Evolutionary conservation across 192 early-diverging fungal species (phyloP).

Genomic region (Umbelopsis isabellina): DNA sequence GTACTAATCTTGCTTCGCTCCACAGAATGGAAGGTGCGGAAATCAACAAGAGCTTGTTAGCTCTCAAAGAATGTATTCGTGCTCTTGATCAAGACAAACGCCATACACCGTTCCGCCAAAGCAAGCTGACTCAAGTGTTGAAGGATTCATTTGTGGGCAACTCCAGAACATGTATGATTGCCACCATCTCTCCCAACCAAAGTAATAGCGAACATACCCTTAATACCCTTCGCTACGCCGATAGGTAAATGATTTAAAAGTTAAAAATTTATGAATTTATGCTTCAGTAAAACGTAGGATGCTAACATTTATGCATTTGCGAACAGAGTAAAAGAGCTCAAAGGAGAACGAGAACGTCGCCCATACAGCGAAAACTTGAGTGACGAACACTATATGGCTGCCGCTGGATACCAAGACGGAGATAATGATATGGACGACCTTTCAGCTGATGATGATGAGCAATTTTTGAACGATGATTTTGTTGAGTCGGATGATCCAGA

Average conservation of each 20-base stretch:
- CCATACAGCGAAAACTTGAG: conserved; percentile 21
- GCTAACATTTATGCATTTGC: background rate
- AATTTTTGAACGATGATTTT: conserved; percentile 31
- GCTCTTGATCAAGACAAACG: conserved; percentile 93
- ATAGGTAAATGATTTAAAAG: conserved; percentile 53
- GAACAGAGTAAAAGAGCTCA: conserved; percentile 41
- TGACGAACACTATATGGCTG: background rate
- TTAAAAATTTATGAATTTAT: too few species aligned
- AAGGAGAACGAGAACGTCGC: conserved; percentile 45
- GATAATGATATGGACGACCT: conserved; percentile 15
- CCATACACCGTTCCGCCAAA: conserved; percentile 97
- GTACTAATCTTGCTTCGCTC: background rate
- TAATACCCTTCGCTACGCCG: conserved; percentile 97
- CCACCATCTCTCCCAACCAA: conserved; percentile 95
- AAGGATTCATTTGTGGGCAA: conserved; percentile 99
- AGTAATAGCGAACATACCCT: conserved; percentile 94
- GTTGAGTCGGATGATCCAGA: conserved; percentile 39
- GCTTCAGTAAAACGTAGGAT: too few species aligned
- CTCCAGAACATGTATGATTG: conserved; percentile 98
- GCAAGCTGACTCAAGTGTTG: conserved; percentile 95
- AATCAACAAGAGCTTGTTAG: conserved; percentile 98
- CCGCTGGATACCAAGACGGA: conserved; percentile 10
- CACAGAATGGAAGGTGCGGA: conserved; percentile 95
- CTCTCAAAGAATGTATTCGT: conserved; percentile 97
- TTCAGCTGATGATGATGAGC: conserved; percentile 25